Evolutionary conservation across 106 monocot genomes (phyloP), one percentile per base, ranked within the genome.

Genomic region (Apostasia ramifera): DNA sequence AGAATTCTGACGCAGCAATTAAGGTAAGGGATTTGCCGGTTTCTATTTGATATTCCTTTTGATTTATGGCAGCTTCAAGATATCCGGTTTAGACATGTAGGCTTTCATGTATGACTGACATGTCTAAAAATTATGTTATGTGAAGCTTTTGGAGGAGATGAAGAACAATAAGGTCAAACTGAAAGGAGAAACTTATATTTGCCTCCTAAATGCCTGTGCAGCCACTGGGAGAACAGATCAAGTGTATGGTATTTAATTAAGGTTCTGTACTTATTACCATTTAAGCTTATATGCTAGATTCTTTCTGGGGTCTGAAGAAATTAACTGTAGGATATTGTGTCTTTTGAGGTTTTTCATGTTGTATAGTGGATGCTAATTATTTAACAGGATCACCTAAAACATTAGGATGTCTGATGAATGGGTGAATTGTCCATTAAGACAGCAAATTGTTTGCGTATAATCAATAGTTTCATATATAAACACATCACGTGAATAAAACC

Each of bases 61-160:
- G 15, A 72, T 53, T 51, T 57, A 39, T 57, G 57, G 37, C 9
- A 52, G 38, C 0, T 1, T n/a, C 15, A 2, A n/a, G 12, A 63
- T 62, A 43, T 41, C 10, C 8, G 6, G 13, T 26, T 26, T 66
- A 8, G 14, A 14, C 6, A 14, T 12, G 57, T 37, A 46, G 64
- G 6, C 4, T 62, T 64, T 55, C 40, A 54, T 57, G 39, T 67
- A 57, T 58, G 44, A 56, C 71, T 80, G 54, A 80, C 52, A 46
- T 70, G 46, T 53, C 4, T 79, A 46, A 60, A n/a, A 50, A 74
- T 76, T 72, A 45, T 59, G 44, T 52, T 1, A 59, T 5, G 69
- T 87, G 74, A 85, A 98, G 97, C 87, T 98, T 87, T 80, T 98
- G 75, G 92, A 98, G 76, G 97, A 98, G 78, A 98, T 98, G 97